Percentiles rank a stretch among this genome's conserved stretches.
Conservation (phyloP, 129 eudicot genomes). For the Heracleum sosnowskyi region DNA sequence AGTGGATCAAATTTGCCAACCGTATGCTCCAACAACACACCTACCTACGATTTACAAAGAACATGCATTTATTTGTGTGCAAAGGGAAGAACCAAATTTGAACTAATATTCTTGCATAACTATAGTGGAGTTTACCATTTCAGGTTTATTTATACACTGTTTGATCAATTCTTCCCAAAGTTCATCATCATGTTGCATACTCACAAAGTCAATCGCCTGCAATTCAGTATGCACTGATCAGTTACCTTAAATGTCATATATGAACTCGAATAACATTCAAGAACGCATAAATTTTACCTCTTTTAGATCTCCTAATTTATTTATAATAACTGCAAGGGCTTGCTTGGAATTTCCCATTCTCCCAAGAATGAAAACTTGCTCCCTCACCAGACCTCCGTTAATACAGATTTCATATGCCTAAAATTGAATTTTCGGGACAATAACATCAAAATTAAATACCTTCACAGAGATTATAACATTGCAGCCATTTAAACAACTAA, state of each 20-base stretch:
- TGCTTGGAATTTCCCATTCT: conserved; percentile 89
- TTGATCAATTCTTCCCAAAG: conserved; percentile 95
- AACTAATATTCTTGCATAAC: background rate
- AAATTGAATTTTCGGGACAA: conserved; percentile 12
- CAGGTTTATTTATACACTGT: conserved; percentile 82
- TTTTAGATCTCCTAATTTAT: conserved; percentile 72
- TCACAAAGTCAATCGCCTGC: conserved; percentile 93
- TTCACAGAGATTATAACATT: background rate
- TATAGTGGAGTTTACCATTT: conserved; percentile 53
- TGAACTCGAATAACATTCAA: background rate
- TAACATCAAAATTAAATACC: conserved; percentile 13
- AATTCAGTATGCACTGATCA: background rate
- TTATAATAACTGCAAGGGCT: conserved; percentile 88
- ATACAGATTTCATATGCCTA: conserved; percentile 96
- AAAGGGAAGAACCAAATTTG: background rate
- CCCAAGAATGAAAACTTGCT: conserved; percentile 93
- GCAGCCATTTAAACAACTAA: conserved; percentile 17
- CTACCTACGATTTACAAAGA: conserved; percentile 48
- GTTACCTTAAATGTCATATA: background rate
- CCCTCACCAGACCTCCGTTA: conserved; percentile 60
- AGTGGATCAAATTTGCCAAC: conserved; percentile 98
- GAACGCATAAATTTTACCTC: conserved; percentile 43
- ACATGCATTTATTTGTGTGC: background rate
- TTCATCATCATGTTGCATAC: conserved; percentile 95
- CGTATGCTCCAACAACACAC: conserved; percentile 93